These are phyloP conservation scores for Phyllachora maydis DNA, from an alignment of 2,329 filamentous ascomycete species.

Conservation along the genomic window DNA sequence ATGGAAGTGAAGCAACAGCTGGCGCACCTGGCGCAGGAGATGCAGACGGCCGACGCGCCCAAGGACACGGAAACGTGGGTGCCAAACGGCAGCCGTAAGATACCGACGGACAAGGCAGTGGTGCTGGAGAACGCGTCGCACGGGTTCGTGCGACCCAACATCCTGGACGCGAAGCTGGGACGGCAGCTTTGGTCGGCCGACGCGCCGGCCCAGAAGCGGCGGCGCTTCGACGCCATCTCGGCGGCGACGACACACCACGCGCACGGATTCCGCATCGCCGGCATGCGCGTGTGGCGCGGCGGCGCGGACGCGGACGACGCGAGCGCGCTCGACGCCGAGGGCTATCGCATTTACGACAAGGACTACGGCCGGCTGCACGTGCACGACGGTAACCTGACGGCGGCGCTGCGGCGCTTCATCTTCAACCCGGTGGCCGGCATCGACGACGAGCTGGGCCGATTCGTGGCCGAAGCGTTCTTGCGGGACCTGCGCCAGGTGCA, in stretches of 20 bases:
- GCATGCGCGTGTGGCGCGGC: conserved; percentile 43
- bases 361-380: conserved; percentile 35
- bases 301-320: conserved; percentile 27
- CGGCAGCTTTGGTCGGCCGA: conserved; percentile 68
- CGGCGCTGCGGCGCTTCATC: conserved; percentile 33
- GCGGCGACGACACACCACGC: conserved; percentile 36
- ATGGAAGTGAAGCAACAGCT: too few relatives aligned
- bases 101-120: conserved; percentile 60
- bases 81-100: conserved; percentile 31
- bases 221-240: conserved; percentile 37
- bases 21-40: conserved; percentile 18
- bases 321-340: conserved; percentile 27
- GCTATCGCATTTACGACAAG: conserved; percentile 40
- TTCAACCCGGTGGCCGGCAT: conserved; percentile 38
- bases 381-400: conserved; percentile 28
- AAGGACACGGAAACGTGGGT: conserved; percentile 17
- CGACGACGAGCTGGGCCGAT: conserved; percentile 32
- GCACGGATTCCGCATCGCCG: conserved; percentile 41
- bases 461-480: conserved; percentile 31
- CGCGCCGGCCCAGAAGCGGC: conserved; percentile 35
- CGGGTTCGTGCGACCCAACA: conserved; percentile 69
- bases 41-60: conserved; percentile 8
- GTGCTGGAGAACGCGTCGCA: conserved; percentile 70
- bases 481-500: conserved; percentile 30
- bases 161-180: conserved; percentile 85